Evolutionary conservation across 768 basidiomycete genomes (phyloP), one percentile per base, ranked within the genome.

Genomic region (Lyophyllum atratum): DNA sequence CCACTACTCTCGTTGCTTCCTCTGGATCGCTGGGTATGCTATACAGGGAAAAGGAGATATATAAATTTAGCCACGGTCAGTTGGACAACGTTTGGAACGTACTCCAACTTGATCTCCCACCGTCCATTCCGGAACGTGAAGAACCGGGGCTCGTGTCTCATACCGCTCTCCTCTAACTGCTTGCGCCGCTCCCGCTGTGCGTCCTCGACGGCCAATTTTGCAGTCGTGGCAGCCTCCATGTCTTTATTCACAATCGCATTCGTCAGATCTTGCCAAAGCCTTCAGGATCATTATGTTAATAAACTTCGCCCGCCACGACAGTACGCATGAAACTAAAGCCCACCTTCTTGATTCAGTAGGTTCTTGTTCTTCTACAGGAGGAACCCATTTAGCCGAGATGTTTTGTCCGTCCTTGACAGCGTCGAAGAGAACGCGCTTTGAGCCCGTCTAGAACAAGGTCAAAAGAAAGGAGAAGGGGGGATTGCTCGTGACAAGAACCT

Each of bases 171-270:
- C 56, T 95, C 95, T 59, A 90, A 79, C 68, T 76, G 74, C 66
- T 80, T 84, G 37, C 92, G 85, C 54, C 82, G 72, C 64, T 97
- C 94, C 47, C 97, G 81, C 74, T 98, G 95, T 24, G 86, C 86
- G 61, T 96, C 94, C 75, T 99, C 97, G 0, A 99, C 92, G 12
- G 81, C 80, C 2, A 85, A 84, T 79, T 99, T 99, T 47, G 93
- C 92, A 25, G 83, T 83, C 4, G 95, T 97, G 22, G 97, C 97
- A 11, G 85, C 87, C 64, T 95, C 93, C 93, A 98, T 96, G 70
- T 99, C 94, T 67, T 89, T 92, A 29, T 78, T 78, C 28, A 80
- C 69, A 72, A 99, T 98, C 19, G 96, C 97, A 17, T 80, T 75
- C 24, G 97, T 98, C 42, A 99, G 75, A 45, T 85, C 79, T 37